Evolutionary conservation across 352 stramenopile genomes (phyloP).

Genomic region (Phytophthora agathidicida): DNA sequence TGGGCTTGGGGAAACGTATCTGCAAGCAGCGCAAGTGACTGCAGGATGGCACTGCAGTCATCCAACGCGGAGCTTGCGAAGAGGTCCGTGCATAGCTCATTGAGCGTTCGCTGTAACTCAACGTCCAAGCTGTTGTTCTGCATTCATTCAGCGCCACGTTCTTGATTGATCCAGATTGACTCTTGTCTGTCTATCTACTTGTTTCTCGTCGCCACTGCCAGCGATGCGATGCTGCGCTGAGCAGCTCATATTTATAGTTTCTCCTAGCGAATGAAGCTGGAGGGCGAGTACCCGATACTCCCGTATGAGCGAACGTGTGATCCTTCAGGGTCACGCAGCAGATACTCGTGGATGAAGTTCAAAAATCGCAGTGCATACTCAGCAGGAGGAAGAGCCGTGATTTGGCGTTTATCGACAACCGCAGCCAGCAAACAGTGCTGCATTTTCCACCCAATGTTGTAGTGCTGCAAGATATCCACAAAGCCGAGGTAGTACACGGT

Average conservation of each 20-base stretch:
- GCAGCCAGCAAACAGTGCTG: slow-evolving; percentile 77
- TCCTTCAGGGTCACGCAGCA: slow-evolving; percentile 67
- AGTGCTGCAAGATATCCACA: slow-evolving; percentile 87
- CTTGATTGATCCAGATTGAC: slow-evolving; percentile 12
- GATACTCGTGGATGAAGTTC: slow-evolving; percentile 85
- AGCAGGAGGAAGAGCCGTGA: slow-evolving; percentile 80
- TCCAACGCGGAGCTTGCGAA: slow-evolving; percentile 18
- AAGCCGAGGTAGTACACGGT: slow-evolving; percentile 87
- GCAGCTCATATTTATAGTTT: slow-evolving; percentile 25
- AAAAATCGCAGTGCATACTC: slow-evolving; percentile 89
- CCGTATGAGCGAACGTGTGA: slow-evolving; percentile 73
- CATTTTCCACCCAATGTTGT: slow-evolving; percentile 87
- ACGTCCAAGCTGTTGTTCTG: slow-evolving; percentile 23
- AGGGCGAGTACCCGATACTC: slow-evolving; percentile 57
- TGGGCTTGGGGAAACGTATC: slow-evolving; percentile 36
- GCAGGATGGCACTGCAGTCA: slow-evolving; percentile 33
- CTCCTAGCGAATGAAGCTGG: slow-evolving; percentile 22
- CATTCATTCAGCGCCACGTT: slow-evolving; percentile 18
- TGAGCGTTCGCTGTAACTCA: slow-evolving; percentile 40
- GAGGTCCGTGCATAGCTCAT: slow-evolving; percentile 43
- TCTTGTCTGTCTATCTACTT: slow-evolving; percentile 16
- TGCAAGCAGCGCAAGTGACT: slow-evolving; percentile 39
- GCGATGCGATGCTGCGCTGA: slow-evolving; percentile 6
- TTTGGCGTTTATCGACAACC: slow-evolving; percentile 75
- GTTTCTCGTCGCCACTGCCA: background rate